Evolutionary conservation across 2,329 filamentous ascomycete genomes (phyloP).

Genomic region (Pseudocercospora macadamiae): DNA sequence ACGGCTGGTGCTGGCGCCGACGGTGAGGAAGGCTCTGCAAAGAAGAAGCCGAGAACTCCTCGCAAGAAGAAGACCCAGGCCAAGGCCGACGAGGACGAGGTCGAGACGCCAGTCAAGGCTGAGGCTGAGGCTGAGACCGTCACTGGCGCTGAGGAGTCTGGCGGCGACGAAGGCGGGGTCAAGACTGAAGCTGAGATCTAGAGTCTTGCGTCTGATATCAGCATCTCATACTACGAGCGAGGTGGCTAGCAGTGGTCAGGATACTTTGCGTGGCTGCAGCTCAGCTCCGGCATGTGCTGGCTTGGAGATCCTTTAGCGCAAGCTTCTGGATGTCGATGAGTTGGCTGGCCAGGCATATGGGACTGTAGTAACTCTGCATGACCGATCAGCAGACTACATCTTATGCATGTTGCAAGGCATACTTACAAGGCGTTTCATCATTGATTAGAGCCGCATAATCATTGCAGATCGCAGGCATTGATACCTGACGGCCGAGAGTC

Average conservation of each 20-base stretch:
- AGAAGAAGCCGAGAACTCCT: conserved; percentile 22
- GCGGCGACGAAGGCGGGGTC: not conserved
- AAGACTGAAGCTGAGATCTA: conserved; percentile 6
- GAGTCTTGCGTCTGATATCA: not conserved
- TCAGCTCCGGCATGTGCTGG: conserved; percentile 1
- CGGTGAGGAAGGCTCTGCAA: conserved; percentile 22
- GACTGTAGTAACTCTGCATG: not conserved
- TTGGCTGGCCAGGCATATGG: not conserved
- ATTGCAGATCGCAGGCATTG: not conserved
- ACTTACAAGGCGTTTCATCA: not conserved
- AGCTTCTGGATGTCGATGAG: not conserved
- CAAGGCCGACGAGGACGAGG: conserved; percentile 17
- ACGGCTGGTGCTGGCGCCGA: conserved; percentile 22
- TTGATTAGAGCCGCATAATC: not conserved
- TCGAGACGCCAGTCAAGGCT: conserved; percentile 6
- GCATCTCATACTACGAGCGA: not conserved
- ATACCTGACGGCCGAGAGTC: not conserved
- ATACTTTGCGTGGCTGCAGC: conserved; percentile 7
- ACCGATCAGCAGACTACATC: conserved; percentile 1
- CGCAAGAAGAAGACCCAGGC: conserved; percentile 25
- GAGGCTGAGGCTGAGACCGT: not conserved
- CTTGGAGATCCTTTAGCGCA: too few relatives aligned
- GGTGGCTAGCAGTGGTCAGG: not conserved
- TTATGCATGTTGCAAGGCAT: not conserved
- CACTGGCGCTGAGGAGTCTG: not conserved